Conservation (phyloP, 805 yeast species). For the Wickerhamiella musiphila region DNA sequence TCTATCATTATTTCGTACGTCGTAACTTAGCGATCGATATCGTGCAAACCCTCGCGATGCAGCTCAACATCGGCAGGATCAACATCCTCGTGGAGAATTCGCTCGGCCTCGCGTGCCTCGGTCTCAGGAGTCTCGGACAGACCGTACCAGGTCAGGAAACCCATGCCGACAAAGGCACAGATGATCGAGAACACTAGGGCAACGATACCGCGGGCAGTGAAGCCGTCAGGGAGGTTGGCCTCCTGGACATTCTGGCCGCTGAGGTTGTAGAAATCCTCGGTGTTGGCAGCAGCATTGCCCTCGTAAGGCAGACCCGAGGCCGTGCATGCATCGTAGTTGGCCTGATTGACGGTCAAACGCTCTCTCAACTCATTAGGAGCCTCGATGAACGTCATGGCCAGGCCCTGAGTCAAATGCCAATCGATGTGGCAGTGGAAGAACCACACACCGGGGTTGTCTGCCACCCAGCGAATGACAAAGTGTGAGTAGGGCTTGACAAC, state of each 20-base stretch:
- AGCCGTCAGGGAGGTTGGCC: slow-evolving; percentile 59
- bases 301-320: slow-evolving; percentile 31
- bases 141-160: slow-evolving; percentile 68
- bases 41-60: too few relatives aligned
- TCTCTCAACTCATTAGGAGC: slow-evolving; percentile 51
- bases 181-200: slow-evolving; percentile 83
- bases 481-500: slow-evolving; percentile 72
- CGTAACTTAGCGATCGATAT: too few relatives aligned
- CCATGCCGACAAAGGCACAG: slow-evolving; percentile 71
- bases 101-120: slow-evolving; percentile 10
- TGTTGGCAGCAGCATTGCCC: slow-evolving; percentile 88
- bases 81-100: slow-evolving; percentile 5
- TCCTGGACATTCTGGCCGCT: slow-evolving; percentile 59
- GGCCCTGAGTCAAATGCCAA: slow-evolving; percentile 95
- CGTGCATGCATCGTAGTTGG: slow-evolving; percentile 43
- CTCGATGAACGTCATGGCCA: slow-evolving; percentile 65
- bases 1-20: too few relatives aligned
- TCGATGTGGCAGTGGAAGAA: slow-evolving; percentile 97
- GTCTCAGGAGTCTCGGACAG: slow-evolving; percentile 38
- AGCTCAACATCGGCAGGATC: not conserved
- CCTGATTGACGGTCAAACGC: slow-evolving; percentile 37
- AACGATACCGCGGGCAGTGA: slow-evolving; percentile 88
- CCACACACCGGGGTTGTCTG: slow-evolving; percentile 97
- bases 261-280: slow-evolving; percentile 43
- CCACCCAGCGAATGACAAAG: slow-evolving; percentile 70